A percentile compares a stretch with the other conserved stretches of the same genome.
These are phyloP conservation scores for Larix kaempferi DNA, from an alignment of 75 land plant genomes.

Conservation along the genomic window DNA sequence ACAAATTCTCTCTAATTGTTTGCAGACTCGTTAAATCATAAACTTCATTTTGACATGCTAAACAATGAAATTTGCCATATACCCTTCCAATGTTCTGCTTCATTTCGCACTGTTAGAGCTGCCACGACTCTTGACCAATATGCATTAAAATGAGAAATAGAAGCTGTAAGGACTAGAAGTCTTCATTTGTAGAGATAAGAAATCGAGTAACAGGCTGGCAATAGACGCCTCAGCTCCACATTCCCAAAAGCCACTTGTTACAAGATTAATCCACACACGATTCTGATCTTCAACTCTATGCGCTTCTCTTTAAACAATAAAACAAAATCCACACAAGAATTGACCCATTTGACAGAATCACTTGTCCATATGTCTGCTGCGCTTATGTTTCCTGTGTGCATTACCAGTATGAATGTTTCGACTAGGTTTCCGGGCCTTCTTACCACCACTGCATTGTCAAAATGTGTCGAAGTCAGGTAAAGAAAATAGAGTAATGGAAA, in stretches of 20 bases:
- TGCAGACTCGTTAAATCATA: not conserved
- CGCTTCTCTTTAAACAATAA: not conserved
- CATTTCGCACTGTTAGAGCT: not conserved
- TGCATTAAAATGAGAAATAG: not conserved
- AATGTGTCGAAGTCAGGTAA: not conserved
- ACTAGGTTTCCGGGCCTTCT: conserved; percentile 20
- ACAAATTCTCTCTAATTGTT: not conserved
- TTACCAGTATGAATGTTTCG: conserved; percentile 12
- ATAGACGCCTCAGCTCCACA: not conserved
- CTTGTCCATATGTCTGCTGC: conserved; percentile 32
- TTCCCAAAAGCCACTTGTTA: not conserved
- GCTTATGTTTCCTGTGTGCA: conserved; percentile 30
- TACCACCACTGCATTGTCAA: conserved; percentile 12
- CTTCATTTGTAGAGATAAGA: conserved; percentile 1
- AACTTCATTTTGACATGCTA: not conserved
- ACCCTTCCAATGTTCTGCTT: not conserved
- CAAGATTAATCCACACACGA: not conserved
- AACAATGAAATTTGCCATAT: not conserved
- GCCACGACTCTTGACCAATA: not conserved
- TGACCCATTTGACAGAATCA: not conserved
- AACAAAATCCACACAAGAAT: not conserved
- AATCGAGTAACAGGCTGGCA: not conserved
- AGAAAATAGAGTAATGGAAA: not conserved
- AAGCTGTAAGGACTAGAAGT: not conserved
- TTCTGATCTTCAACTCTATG: not conserved